Conservation (phyloP, 768 basidiomycete genomes). For the Asterophora lycoperdoides region DNA sequence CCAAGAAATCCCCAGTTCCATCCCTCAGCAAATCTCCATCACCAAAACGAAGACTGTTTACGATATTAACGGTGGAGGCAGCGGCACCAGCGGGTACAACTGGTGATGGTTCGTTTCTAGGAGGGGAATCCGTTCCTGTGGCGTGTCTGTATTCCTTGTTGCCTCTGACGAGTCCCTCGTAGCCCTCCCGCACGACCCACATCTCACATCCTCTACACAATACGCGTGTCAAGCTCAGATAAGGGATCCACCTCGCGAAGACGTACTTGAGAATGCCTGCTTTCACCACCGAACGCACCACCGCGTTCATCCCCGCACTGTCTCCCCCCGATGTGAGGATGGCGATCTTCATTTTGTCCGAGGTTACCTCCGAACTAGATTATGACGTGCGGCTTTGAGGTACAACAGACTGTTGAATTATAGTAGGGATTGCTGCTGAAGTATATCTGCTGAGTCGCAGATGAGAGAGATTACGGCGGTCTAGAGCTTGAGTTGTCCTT, state of each 20-base stretch:
- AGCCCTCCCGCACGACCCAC: conserved; percentile 96
- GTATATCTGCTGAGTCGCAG: not conserved
- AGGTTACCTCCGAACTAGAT: not conserved
- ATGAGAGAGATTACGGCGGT: too few relatives aligned
- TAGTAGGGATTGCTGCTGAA: not conserved
- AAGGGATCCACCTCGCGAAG: not conserved
- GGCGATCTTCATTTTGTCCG: conserved; percentile 73
- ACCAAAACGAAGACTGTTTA: conserved; percentile 79
- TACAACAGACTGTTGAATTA: not conserved
- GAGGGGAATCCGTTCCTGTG: conserved; percentile 12
- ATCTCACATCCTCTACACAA: conserved; percentile 83
- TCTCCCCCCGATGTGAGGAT: conserved; percentile 96
- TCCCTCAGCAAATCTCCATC: conserved; percentile 74
- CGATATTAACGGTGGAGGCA: conserved; percentile 28
- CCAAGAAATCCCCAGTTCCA: conserved; percentile 71
- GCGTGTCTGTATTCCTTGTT: conserved; percentile 44
- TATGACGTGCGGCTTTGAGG: not conserved
- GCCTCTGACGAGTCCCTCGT: conserved; percentile 96
- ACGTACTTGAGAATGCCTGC: conserved; percentile 84
- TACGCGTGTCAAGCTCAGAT: not conserved
- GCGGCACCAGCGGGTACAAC: conserved; percentile 2
- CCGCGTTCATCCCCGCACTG: conserved; percentile 97
- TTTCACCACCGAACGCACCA: conserved; percentile 90
- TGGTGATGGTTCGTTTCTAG: conserved; percentile 8
- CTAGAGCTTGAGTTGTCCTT: too few relatives aligned